Conservation (phyloP, 2,329 filamentous ascomycete genomes). For the Graphilbum fragrans region DNA sequence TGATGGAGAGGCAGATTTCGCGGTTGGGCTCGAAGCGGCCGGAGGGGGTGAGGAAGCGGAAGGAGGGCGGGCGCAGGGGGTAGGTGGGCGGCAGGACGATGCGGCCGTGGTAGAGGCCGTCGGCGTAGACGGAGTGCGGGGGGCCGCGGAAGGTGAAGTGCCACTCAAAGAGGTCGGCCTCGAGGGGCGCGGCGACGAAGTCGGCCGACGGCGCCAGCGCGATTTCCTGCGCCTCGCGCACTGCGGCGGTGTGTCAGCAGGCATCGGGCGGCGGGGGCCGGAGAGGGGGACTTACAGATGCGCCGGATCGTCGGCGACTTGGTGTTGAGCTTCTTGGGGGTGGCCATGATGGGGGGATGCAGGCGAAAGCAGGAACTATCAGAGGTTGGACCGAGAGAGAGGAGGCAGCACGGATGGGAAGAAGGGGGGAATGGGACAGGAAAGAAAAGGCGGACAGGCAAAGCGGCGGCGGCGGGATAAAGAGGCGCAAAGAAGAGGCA, state of each 20-base stretch:
- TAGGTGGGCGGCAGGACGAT: conserved; percentile 85
- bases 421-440: too few species aligned
- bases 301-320: conserved; percentile 77
- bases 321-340: conserved; percentile 32
- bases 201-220: conserved; percentile 68
- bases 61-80: conserved; percentile 83
- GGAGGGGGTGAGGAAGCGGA: conserved; percentile 85
- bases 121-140: conserved; percentile 64
- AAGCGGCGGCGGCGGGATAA: too few species aligned
- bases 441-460: too few species aligned
- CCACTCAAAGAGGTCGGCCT: conserved; percentile 93
- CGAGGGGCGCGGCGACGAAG: conserved; percentile 74
- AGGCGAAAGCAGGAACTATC: too few species aligned
- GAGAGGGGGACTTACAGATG: conserved; percentile 47
- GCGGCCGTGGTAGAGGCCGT: conserved; percentile 87
- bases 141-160: conserved; percentile 95
- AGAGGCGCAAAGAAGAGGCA: too few species aligned
- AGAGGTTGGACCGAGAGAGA: too few species aligned
- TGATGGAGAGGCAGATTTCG: conserved; percentile 91
- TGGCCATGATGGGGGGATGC: background rate
- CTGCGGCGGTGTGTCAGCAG: conserved; percentile 33
- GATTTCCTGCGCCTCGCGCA: conserved; percentile 86
- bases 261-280: background rate
- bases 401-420: too few species aligned
- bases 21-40: conserved; percentile 93